These are phyloP conservation scores for Pythium chondricola DNA, from an alignment of 352 stramenopile species.

Conservation along the genomic window DNA sequence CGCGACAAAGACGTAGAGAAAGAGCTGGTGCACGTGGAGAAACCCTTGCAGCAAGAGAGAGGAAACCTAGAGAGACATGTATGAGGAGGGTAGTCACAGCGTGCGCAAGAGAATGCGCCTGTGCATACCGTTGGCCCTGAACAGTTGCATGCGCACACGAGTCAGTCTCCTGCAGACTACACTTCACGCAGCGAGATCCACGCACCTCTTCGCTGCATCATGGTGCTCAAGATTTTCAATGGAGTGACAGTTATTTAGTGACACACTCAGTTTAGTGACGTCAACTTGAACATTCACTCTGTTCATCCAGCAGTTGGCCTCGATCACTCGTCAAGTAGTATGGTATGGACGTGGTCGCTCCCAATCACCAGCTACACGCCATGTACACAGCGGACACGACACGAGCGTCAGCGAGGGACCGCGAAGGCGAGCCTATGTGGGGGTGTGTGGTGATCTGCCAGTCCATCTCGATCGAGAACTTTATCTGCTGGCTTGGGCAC, in stretches of 20 bases:
- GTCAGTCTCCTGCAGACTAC: background rate
- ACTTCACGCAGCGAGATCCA: background rate
- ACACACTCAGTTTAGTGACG: background rate
- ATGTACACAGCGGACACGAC: background rate
- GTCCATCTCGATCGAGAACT: slow-evolving; percentile 8
- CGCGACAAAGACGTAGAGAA: slow-evolving; percentile 52
- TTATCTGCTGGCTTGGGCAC: slow-evolving; percentile 1
- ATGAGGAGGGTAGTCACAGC: background rate
- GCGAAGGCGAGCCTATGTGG: slow-evolving; percentile 2
- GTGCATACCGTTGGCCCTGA: background rate
- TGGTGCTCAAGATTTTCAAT: background rate
- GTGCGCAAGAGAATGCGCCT: no score
- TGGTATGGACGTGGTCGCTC: background rate
- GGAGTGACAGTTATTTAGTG: background rate
- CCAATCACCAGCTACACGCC: background rate
- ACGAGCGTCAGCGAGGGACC: background rate
- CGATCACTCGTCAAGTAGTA: background rate
- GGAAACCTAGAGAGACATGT: slow-evolving; percentile 19
- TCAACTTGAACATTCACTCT: background rate
- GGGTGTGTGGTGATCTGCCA: slow-evolving; percentile 1
- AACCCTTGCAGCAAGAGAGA: slow-evolving; percentile 61
- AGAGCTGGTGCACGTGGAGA: slow-evolving; percentile 64
- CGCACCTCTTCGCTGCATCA: background rate
- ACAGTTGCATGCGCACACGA: background rate
- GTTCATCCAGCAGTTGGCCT: background rate